Percentiles rank a stretch among this genome's conserved stretches.
Conservation (phyloP, 257 asterid species). For the Asclepias syriaca region DNA sequence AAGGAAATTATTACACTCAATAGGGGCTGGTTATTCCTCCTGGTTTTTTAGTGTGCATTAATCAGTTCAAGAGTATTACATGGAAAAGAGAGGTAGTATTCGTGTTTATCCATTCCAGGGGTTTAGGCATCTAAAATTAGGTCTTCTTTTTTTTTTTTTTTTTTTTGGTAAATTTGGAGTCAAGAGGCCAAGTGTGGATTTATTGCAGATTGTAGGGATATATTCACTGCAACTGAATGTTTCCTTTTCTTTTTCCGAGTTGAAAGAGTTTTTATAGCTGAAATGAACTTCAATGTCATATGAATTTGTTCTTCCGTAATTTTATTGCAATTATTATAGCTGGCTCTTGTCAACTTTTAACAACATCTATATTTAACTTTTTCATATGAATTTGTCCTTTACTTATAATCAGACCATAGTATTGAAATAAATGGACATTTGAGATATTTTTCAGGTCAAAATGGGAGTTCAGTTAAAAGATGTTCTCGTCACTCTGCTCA, state of each 20-base stretch:
- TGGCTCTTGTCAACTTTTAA: neutral
- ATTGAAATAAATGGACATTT: neutral
- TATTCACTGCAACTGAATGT: no score
- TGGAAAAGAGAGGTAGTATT: neutral
- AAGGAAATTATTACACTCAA: neutral
- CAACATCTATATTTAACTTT: neutral
- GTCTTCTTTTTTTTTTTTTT: no score
- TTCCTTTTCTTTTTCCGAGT: no score
- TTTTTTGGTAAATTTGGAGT: neutral
- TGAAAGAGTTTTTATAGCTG: neutral
- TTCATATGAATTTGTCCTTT: neutral
- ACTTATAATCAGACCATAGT: neutral
- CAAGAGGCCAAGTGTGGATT: neutral
- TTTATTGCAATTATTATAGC: neutral
- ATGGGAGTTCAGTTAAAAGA: conserved; percentile 46
- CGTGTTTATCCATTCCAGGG: neutral
- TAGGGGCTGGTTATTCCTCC: neutral
- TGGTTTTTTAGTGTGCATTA: neutral
- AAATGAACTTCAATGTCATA: neutral
- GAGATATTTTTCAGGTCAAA: conserved; percentile 32
- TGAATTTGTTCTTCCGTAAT: neutral
- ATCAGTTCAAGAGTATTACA: neutral
- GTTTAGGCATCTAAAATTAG: neutral
- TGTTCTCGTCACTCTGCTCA: conserved; percentile 32
- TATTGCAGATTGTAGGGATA: neutral